These are phyloP conservation scores for Noccaea bulbosa DNA, from an alignment of 345 rosid genomes.

Conservation along the genomic window DNA sequence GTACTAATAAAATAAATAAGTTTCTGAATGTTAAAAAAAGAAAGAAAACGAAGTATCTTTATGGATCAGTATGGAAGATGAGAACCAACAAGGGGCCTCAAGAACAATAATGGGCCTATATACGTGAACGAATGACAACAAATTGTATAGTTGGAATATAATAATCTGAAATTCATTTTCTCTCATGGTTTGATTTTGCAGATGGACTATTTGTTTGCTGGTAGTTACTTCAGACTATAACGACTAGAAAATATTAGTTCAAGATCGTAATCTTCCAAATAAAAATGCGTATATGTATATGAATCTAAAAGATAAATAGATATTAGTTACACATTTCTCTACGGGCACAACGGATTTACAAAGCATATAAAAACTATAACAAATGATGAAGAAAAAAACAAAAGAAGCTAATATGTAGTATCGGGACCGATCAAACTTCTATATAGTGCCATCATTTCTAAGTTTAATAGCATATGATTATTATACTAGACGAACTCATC, in stretches of 20 bases:
- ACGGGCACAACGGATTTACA: too few species aligned
- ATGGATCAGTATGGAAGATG: background rate
- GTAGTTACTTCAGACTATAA: too few species aligned
- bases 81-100: conserved; percentile 9
- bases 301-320: too few species aligned
- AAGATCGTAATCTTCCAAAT: too few species aligned
- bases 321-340: background rate
- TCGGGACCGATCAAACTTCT: background rate
- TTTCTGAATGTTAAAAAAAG: too few species aligned
- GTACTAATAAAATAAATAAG: background rate
- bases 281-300: too few species aligned
- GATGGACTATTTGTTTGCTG: background rate
- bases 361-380: too few species aligned
- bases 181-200: conserved; percentile 7
- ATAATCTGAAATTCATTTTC: background rate
- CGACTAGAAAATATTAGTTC: too few species aligned
- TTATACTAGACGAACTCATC: too few species aligned
- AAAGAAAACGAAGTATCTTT: background rate
- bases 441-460: background rate
- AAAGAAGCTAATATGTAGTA: background rate
- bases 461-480: too few species aligned
- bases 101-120: background rate
- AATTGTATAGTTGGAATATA: background rate
- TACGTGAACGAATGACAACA: background rate
- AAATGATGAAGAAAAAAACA: too few species aligned